Conservation (phyloP, 768 basidiomycete genomes). For the Amanita subjunquillea region DNA sequence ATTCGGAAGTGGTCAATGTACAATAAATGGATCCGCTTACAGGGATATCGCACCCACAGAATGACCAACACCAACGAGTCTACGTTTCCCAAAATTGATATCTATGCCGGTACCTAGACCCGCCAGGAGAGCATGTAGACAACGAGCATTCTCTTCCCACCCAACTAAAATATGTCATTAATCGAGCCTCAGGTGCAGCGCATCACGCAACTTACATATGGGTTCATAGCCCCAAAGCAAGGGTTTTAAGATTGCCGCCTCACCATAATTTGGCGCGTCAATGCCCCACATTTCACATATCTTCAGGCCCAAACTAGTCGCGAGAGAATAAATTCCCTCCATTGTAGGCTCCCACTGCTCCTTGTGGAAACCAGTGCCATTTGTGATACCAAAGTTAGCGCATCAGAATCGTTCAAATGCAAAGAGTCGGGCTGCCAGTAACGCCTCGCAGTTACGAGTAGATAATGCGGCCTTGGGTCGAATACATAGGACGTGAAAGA, state of each 20-base stretch:
- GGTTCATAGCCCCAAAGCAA: constrained; percentile 30
- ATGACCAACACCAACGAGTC: constrained; percentile 28
- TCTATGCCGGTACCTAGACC: constrained; percentile 38
- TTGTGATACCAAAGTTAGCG: constrained; percentile 36
- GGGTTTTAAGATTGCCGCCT: constrained; percentile 29
- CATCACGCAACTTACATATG: constrained; percentile 24
- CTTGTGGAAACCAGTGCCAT: constrained; percentile 47
- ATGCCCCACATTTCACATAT: constrained; percentile 41
- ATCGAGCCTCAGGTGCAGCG: neutral
- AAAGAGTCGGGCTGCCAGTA: constrained; percentile 30
- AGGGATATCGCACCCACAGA: constrained; percentile 44
- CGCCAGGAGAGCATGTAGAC: constrained; percentile 35
- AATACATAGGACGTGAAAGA: constrained; percentile 27
- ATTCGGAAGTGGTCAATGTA: neutral
- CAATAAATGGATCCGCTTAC: constrained; percentile 9
- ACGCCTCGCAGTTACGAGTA: constrained; percentile 37
- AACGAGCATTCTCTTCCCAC: constrained; percentile 45
- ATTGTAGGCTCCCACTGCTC: constrained; percentile 52
- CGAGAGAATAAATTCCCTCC: constrained; percentile 26
- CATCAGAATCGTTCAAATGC: constrained; percentile 24
- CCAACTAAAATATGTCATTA: constrained; percentile 20
- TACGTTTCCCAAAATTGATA: constrained; percentile 37
- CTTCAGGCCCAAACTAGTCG: constrained; percentile 16
- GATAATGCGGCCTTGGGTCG: constrained; percentile 43
- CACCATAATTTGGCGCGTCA: constrained; percentile 47